Evolutionary conservation across 441 rosid genomes (phyloP), one percentile per base, ranked within the genome.

Genomic region (Heliophila coronopifolia): DNA sequence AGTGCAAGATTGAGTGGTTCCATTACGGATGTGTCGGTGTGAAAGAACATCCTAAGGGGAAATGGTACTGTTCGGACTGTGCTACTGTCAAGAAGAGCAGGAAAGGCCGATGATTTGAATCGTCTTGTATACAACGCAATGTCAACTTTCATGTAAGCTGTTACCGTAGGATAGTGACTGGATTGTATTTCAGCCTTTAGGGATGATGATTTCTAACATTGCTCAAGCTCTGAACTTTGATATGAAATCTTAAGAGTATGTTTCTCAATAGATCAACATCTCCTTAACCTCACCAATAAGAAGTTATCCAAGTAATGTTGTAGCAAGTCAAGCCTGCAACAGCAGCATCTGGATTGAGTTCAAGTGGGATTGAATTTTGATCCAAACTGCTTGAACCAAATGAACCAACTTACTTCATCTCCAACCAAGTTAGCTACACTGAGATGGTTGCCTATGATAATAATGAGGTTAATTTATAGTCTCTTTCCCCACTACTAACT

Each of bases 1-100:
- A 91, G 96, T 87, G 98, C 81, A 80, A 78, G 74, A 87, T 92
- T 68, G 98, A 92, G 66, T 92, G 98, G 98, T 92, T 92, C 67
- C 96, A 87, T 65, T 92, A 83, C 30, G 94, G 91, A 1, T 92
- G 98, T 15, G 96, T 92, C 16, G 94, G 94, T 27, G 54, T 87
- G 65, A 92, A 81, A 55, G 96, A 87, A 65, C 83, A 81, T 37
- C 95, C 95, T 1, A 92, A 68, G 54, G 98, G 98, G 36, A 92
- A 92, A 72, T 92, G 98, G 96, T 85, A 76, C 42, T 92, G 98
- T 36, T 62, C 95, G 7, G 86, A 77, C 31, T 87, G 98, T 68
- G 85, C 80, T 46, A 68, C 75, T 13, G 19, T 71, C 54, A 87
- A 73, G 73, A 79, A 71, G 58, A 83, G 91, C 11, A 76, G 91